Conservation (phyloP, 441 rosid genomes). For the Kokia cookei region DNA sequence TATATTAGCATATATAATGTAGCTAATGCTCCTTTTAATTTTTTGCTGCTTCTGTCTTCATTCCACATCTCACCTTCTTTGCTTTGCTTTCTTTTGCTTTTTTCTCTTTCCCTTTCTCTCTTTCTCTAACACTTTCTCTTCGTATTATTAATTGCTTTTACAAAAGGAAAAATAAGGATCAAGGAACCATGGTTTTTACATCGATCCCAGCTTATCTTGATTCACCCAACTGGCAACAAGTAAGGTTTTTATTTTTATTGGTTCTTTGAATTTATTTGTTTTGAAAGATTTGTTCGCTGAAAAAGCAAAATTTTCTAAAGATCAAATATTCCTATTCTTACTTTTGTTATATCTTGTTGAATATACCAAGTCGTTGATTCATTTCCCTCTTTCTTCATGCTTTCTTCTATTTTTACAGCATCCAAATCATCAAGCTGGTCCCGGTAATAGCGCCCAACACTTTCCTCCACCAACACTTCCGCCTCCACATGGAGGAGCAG, state of each 20-base stretch:
- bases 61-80: conserved; percentile 16
- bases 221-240: conserved; percentile 95
- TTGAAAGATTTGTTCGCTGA: conserved; percentile 7
- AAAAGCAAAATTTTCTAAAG: conserved; percentile 23
- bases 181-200: conserved; percentile 61
- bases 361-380: conserved; percentile 52
- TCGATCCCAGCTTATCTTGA: conserved; percentile 89
- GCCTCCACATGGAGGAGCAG: conserved; percentile 37
- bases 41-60: conserved; percentile 28
- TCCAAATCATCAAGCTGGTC: conserved; percentile 35
- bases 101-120: conserved; percentile 11
- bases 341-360: conserved; percentile 45
- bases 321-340: conserved; percentile 28
- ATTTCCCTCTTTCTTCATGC: neutral
- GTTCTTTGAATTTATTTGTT: neutral
- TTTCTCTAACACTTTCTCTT: conserved; percentile 6
- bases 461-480: conserved; percentile 53
- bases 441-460: conserved; percentile 25
- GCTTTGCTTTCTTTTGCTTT: neutral
- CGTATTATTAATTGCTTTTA: conserved; percentile 42
- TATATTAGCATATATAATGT: conserved; percentile 28
- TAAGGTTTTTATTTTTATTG: conserved; percentile 18
- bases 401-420: conserved; percentile 30
- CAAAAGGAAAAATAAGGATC: conserved; percentile 36
- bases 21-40: conserved; percentile 25